Conservation (phyloP, 345 rosid genomes). For the Eucalyptus tenuipes region DNA sequence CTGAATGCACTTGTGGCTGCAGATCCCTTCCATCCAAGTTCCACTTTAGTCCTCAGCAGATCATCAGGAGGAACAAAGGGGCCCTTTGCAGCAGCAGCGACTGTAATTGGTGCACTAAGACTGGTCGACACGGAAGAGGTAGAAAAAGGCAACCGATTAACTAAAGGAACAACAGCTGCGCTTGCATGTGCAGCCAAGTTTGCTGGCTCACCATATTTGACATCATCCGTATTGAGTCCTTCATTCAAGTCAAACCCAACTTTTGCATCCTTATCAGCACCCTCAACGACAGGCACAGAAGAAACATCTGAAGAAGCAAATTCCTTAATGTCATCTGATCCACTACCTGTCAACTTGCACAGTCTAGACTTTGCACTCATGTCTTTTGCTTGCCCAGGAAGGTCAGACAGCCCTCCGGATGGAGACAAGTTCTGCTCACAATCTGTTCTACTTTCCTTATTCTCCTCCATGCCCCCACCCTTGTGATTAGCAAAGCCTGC, state of each 20-base stretch:
- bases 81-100: conserved; percentile 86
- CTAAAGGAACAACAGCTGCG: conserved; percentile 24
- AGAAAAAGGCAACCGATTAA: conserved; percentile 23
- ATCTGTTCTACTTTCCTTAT: conserved; percentile 2
- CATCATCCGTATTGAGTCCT: conserved; percentile 56
- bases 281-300: conserved; percentile 11
- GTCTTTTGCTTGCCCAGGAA: conserved; percentile 9
- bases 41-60: conserved; percentile 47
- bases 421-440: background rate
- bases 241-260: conserved; percentile 82
- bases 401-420: background rate
- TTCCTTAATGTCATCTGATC: conserved; percentile 36
- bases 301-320: conserved; percentile 11
- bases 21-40: conserved; percentile 94
- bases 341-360: conserved; percentile 10
- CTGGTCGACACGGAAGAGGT: conserved; percentile 31
- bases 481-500: conserved; percentile 8
- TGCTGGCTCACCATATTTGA: conserved; percentile 21
- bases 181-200: conserved; percentile 17
- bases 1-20: conserved; percentile 98
- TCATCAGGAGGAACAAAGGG: conserved; percentile 78
- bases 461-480: conserved; percentile 15
- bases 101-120: conserved; percentile 58
- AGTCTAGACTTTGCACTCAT: conserved; percentile 12
- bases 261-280: conserved; percentile 36